phyloP scores from a whole-genome alignment of 2,329 filamentous ascomycete species.

The Aspergillus sergii region DNA sequence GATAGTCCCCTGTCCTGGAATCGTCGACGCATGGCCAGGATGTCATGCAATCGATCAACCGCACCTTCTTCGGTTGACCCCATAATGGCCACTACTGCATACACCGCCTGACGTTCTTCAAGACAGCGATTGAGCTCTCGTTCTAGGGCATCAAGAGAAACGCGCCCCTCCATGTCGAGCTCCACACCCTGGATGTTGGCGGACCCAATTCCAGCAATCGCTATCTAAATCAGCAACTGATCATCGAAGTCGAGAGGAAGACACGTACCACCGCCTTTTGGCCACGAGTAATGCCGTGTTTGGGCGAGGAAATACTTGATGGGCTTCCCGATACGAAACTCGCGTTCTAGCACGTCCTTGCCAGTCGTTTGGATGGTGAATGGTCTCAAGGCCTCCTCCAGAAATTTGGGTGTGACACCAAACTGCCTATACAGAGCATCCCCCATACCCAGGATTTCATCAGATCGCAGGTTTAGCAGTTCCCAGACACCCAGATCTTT shows the following conservation, averaged over 20 bases:
- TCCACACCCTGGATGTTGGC: slow-evolving; percentile 45
- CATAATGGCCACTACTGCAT: slow-evolving; percentile 50
- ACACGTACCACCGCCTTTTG: slow-evolving; percentile 47
- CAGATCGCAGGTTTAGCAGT: slow-evolving; percentile 48
- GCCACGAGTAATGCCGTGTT: slow-evolving; percentile 54
- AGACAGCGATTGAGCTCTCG: slow-evolving; percentile 19
- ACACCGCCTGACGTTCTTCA: slow-evolving; percentile 37
- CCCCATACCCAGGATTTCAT: slow-evolving; percentile 45
- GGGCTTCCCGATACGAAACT: slow-evolving; percentile 35
- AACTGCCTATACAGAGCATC: slow-evolving; percentile 17
- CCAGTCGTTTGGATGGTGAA: slow-evolving; percentile 17
- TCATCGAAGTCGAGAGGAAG: neutral
- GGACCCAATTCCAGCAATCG: slow-evolving; percentile 50
- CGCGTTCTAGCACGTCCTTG: slow-evolving; percentile 4
- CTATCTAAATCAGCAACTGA: slow-evolving; percentile 24
- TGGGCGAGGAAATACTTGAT: slow-evolving; percentile 43
- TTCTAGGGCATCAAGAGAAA: slow-evolving; percentile 34
- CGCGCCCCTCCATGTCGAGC: slow-evolving; percentile 44
- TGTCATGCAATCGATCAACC: slow-evolving; percentile 44
- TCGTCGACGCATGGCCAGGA: slow-evolving; percentile 44
- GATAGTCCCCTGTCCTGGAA: slow-evolving; percentile 48
- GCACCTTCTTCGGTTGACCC: slow-evolving; percentile 54
- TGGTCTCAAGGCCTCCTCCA: neutral
- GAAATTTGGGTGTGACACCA: slow-evolving; percentile 1
- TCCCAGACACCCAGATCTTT: slow-evolving; percentile 46